phyloP scores from a whole-genome alignment of 1,139 yeast genomes.

The Nematodospora anomalae region DNA sequence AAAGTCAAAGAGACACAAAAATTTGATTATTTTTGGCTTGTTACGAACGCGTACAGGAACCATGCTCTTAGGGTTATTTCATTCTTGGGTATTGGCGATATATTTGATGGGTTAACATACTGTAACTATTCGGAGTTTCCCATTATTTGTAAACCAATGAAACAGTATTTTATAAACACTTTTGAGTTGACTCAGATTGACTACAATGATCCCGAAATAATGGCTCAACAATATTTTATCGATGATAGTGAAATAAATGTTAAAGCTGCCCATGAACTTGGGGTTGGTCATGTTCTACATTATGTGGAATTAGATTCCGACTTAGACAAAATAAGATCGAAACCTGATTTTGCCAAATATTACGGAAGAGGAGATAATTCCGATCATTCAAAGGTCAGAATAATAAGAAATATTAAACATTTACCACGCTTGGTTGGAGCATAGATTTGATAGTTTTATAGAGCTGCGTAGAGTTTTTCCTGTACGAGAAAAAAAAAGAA shows the following conservation, averaged over 20 bases:
- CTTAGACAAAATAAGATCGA: slow-evolving; percentile 27
- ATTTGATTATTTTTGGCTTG: slow-evolving; percentile 65
- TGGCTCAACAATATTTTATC: slow-evolving; percentile 53
- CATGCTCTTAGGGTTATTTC: slow-evolving; percentile 80
- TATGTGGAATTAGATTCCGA: slow-evolving; percentile 55
- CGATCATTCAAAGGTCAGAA: slow-evolving; percentile 29
- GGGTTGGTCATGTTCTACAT: slow-evolving; percentile 57
- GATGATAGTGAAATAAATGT: slow-evolving; percentile 80
- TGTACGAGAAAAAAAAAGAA: not conserved
- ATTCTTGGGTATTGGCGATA: slow-evolving; percentile 80
- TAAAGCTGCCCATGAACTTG: slow-evolving; percentile 52
- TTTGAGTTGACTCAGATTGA: slow-evolving; percentile 63
- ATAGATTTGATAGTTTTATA: not conserved
- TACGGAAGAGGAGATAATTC: slow-evolving; percentile 35
- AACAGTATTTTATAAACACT: slow-evolving; percentile 51
- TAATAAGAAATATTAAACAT: slow-evolving; percentile 35
- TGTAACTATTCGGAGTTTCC: slow-evolving; percentile 77
- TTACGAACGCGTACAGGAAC: slow-evolving; percentile 90
- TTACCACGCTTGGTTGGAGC: slow-evolving; percentile 15
- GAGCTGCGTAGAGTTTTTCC: too few relatives aligned
- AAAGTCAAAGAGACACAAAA: slow-evolving; percentile 39
- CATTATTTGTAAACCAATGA: slow-evolving; percentile 85
- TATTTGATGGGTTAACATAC: slow-evolving; percentile 89
- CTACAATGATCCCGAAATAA: slow-evolving; percentile 37
- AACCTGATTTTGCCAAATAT: slow-evolving; percentile 33